Conservation (phyloP, 129 eudicot genomes). For the Solidago caesia region DNA sequence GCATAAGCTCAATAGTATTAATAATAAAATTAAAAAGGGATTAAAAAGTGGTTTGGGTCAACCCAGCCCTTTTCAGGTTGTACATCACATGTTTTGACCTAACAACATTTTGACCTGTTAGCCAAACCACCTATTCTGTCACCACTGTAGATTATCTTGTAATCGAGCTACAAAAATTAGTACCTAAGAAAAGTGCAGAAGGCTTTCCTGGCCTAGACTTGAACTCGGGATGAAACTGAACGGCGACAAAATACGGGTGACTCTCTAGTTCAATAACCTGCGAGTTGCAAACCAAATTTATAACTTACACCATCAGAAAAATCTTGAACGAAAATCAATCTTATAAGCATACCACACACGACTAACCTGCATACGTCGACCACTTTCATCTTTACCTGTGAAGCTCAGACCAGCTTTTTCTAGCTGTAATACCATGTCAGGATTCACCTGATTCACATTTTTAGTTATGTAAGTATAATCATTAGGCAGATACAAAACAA, state of each 20-base stretch:
- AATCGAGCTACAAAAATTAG: neutral
- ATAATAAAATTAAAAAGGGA: neutral
- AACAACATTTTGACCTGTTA: neutral
- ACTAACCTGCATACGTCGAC: conserved; percentile 85
- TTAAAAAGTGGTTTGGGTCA: neutral
- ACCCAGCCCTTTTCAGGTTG: neutral
- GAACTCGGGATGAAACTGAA: conserved; percentile 93
- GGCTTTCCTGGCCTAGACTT: conserved; percentile 92
- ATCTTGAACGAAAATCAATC: too few relatives aligned
- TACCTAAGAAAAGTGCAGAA: conserved; percentile 86
- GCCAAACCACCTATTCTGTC: neutral
- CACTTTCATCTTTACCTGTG: conserved; percentile 88
- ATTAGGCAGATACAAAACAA: neutral
- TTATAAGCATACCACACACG: neutral
- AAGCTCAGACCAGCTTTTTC: conserved; percentile 80
- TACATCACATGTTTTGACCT: neutral
- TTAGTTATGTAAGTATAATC: neutral
- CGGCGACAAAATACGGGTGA: conserved; percentile 82
- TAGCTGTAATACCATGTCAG: conserved; percentile 68
- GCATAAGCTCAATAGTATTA: too few relatives aligned
- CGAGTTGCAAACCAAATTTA: neutral
- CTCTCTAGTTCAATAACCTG: conserved; percentile 73
- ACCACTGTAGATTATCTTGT: neutral
- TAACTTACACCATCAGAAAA: neutral
- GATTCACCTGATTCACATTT: conserved; percentile 58